Base-by-base conservation (phyloP, 306 rosid genomes). In the Pterocarpus macrocarpus region DNA sequence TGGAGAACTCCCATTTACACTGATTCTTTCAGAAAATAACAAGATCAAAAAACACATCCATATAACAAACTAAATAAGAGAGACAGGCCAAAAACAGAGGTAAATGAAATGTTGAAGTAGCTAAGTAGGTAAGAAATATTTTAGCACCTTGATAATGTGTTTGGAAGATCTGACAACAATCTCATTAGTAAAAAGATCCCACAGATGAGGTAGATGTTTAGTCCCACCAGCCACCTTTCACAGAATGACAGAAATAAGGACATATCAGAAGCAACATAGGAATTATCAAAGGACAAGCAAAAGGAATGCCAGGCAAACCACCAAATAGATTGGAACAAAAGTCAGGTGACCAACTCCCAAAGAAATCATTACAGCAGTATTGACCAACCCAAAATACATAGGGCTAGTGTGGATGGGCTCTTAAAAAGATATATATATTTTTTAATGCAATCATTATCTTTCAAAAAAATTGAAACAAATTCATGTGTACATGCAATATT, bases 101-200 rank as follows among this genome's bases (percentile, higher is more conserved):
- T 22, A 53, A 76, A 66, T 8, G 16, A 49, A 62, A 74, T 5
- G 36, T 9, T 74, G 43, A 56, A 79, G 38, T 11, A 43, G 33
- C 69, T 15, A 58, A 43, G 79, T 32, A 53, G 45, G 55, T 43
- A 70, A 83, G 81, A 77, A 77, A 33, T 41, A 63, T 59, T 53
- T 63, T 9, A 50, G 71, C 80, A 94, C 98, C 97, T 94, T 94
- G 59, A 94, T 83, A 62, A 91, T 82, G 84, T 94, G 98, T 89
- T 94, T 94, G 36, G 95, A 92, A 63, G 98, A 90, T 81, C 98
- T 90, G 69, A 89, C 95, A 43, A 91, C 89, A 84, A 94, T 91
- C 87, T 94, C 98, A 84, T 87, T 94, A 55, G 85, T 87, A 81
- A 92, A 94, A 64, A 94, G 92, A 85, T 94, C 94, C 94, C 93